Base-by-base conservation (phyloP, 2,329 filamentous ascomycete genomes). In the Penicillium sp. region DNA sequence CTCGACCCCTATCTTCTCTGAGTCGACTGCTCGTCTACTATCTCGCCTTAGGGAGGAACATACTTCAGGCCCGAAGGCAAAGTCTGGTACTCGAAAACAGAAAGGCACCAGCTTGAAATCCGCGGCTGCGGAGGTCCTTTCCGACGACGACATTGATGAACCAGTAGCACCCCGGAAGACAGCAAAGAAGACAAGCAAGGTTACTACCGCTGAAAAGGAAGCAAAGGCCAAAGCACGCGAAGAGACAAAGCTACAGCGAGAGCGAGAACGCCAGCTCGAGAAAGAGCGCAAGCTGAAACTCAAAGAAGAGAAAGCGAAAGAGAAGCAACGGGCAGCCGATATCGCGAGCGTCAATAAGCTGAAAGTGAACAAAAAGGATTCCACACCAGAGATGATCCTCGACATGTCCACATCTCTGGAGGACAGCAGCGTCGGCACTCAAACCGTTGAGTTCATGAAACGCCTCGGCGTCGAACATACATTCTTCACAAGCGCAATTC, bases 351-450 rank as follows among this genome's bases (percentile, higher is more conserved):
- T 86, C 40, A 93, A 93, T 73, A 90, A 88, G 65, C 74, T 87
- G 10, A 84, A 85, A 49, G 85, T 84, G 0, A 86, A 91, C 73
- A 91, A 90, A 74, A 90, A 89, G 62, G 76, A 86, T 0, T 88
- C 88, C 0, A 83, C 85, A 0, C 82, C 82, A 0, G 89, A 94
- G 70, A 93, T 94, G 89, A 86, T 93, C 48, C 80, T 91, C 1
- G 84, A 90, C 62, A 75, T 93, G 25, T 82, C 89, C 0, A 72
- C 74, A 0, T 80, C 79, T 1, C 73, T 93, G 1, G 73, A 81
- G 22, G 71, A 69, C 10, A 70, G 78, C 0, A 74, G 69, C 35
- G 64, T 80, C 9, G 77, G 75, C 2, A 77, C 73, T 33, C 77
- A 79, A 54, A 67, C 75, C 12, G 57, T 72, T 16, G 74, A 78